phyloP scores from a whole-genome alignment of 2,329 filamentous ascomycete species.

The Fusarium concolor region DNA sequence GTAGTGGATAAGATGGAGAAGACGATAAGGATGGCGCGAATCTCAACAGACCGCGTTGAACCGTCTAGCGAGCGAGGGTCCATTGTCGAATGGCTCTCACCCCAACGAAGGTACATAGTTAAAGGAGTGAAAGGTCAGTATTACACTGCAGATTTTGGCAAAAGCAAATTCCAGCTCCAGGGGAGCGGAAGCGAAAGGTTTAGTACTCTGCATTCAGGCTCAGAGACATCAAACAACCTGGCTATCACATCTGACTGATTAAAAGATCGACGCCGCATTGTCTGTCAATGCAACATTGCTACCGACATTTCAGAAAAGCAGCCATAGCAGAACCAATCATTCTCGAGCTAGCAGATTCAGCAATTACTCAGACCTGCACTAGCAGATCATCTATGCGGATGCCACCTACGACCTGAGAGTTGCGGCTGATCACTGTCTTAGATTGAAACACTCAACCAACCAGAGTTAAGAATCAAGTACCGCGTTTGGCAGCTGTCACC shows the following conservation, averaged over 20 bases:
- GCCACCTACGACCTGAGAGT: not conserved
- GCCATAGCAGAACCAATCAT: not conserved
- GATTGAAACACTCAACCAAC: not conserved
- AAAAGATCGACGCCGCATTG: too few relatives aligned
- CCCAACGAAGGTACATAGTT: slow-evolving; percentile 4
- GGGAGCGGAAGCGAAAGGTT: too few relatives aligned
- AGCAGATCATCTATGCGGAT: not conserved
- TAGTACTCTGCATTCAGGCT: too few relatives aligned
- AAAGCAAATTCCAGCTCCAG: too few relatives aligned
- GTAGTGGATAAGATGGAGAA: slow-evolving; percentile 19
- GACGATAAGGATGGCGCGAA: not conserved
- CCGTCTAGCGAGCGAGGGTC: not conserved
- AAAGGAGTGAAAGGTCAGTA: not conserved
- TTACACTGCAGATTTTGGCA: too few relatives aligned
- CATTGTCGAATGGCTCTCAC: not conserved
- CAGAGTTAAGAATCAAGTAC: not conserved
- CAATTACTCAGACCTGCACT: not conserved
- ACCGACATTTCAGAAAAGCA: not conserved
- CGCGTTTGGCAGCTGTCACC: not conserved
- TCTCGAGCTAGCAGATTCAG: not conserved
- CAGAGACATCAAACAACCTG: too few relatives aligned
- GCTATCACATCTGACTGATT: too few relatives aligned
- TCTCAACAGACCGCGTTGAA: slow-evolving; percentile 17
- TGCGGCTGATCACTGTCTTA: not conserved
- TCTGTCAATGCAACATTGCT: not conserved